Conservation (phyloP, 768 basidiomycete species). For the Pulveroboletus sp. region DNA sequence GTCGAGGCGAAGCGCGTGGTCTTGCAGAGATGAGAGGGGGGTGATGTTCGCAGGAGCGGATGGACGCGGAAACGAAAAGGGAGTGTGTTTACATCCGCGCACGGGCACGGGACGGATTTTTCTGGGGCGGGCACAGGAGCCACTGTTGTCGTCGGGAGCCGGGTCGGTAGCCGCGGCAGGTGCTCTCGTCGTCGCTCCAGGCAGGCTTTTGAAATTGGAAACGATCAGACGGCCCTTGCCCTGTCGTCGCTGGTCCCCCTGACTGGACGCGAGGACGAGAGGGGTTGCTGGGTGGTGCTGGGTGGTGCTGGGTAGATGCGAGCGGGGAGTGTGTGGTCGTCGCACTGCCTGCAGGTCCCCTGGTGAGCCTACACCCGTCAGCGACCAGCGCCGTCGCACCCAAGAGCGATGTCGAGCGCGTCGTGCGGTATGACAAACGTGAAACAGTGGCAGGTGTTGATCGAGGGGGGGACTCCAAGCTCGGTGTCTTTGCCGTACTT, state of each 20-base stretch:
- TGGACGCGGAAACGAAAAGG: conserved; percentile 29
- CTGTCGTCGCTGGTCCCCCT: conserved; percentile 3
- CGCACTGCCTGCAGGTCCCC: conserved; percentile 3
- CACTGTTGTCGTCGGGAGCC: conserved; percentile 24
- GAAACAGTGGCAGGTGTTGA: conserved; percentile 42
- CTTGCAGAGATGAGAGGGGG: conserved; percentile 3
- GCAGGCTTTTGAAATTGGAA: conserved; percentile 25
- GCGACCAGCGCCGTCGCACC: too few relatives aligned
- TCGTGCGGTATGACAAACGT: conserved; percentile 28
- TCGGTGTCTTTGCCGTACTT: conserved; percentile 23
- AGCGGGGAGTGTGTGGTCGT: neutral
- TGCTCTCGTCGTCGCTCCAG: conserved; percentile 17
- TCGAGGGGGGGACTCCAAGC: conserved; percentile 33
- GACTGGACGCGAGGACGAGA: neutral
- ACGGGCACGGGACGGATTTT: conserved; percentile 21
- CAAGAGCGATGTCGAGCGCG: too few relatives aligned
- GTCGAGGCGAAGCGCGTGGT: conserved; percentile 9
- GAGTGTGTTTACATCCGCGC: conserved; percentile 29
- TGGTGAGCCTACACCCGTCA: neutral
- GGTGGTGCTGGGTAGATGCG: neutral
- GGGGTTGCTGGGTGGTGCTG: too few relatives aligned
- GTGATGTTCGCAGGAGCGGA: conserved; percentile 11
- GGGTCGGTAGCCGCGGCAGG: conserved; percentile 22
- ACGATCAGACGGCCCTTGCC: conserved; percentile 8
- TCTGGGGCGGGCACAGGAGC: conserved; percentile 15